Base-by-base conservation (phyloP, 345 rosid species). In the Pelargonium nanum region DNA sequence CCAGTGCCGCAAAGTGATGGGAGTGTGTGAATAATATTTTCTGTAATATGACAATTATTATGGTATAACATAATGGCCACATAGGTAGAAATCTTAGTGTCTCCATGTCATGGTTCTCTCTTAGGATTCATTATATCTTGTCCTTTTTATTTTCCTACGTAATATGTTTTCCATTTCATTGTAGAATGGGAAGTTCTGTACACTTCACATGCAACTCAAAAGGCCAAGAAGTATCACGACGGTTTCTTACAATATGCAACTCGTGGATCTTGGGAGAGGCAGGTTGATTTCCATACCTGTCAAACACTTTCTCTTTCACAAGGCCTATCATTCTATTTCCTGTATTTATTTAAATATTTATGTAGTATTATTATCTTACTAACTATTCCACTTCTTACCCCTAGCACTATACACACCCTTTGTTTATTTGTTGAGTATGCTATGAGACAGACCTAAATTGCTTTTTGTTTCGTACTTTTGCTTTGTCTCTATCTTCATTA, bases 141-240 rank as follows among this genome's bases (percentile, higher is more conserved):
- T n/a, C 55, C 19, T n/a, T 56, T 4, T 57, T 48, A 22, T 23
- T 61, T 61, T 53, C 65, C 9, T 10, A 22, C 32, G 3, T 28
- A 28, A 40, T 0, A 9, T 40, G 48, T 12, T 28, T 13, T 59
- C 56, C 63, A 28, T 45, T 44, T 45, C 26, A 34, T 50, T 34
- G 57, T 67, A 80, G 87, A 68, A 63, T 82, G 87, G 87, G 78
- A 73, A 80, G 87, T 80, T 44, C 32, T 85, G 75, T 85, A 85
- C 74, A 82, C 87, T 17, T n/a, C 81, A 22, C 85, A 82, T 54
- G 59, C 80, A 56, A 82, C 72, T 62, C 83, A 85, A 50, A 82
- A 85, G 59, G 81, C 82, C 51, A 85, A 85, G 77, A 85, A 74
- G 68, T 85, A 78, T 73, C 85, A 82, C 60, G 91, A 82, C 64